Evolutionary conservation across 2,329 filamentous ascomycete genomes (phyloP), one percentile per base, ranked within the genome.

Genomic region (Harringtonia aguacate): DNA sequence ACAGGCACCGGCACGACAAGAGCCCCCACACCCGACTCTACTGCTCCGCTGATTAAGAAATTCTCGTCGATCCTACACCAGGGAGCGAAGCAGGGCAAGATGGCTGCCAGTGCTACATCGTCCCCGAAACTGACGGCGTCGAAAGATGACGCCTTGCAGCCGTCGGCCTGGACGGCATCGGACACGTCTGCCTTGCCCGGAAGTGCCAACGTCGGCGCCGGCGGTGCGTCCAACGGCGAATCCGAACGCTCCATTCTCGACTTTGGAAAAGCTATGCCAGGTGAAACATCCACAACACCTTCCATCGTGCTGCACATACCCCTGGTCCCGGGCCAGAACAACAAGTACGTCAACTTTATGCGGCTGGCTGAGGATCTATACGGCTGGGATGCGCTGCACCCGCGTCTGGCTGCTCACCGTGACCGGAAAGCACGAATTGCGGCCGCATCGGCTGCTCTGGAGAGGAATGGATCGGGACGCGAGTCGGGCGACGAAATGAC

Each of bases 301-400:
- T 94, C 79, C 5, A 95, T 98, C 50, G 76, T 94, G 43, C 73
- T 98, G 17, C 81, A 84, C 44, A 81, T 98, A 46, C 79, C 85
- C 0, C 73, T 98, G 33, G 30, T 48, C 14, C 77, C 82, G 6
- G 86, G 87, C 34, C 80, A 86, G 54, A 83, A 78, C 30, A 95
- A 95, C 60, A 87, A 90, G 52, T 90, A 94, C 48, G 79, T 98
- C 64, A 97, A 97, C 61, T 95, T 97, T 52, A 89, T 90, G 56
- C 86, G 87, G 36, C 73, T 97, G 63, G 92, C 94, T 12, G 87
- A 95, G 62, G 88, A 94, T 50, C 84, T 83, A 49, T 97, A 95
- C 60, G 92, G 92, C 21, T 95, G 90, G 72, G 88, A 94, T 49
- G 92, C 90, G 0, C 72, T 97, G 30, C 89, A 97, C 59, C 92